phyloP scores from a whole-genome alignment of 2,329 filamentous ascomycete species.

The Aschersonia sp. region DNA sequence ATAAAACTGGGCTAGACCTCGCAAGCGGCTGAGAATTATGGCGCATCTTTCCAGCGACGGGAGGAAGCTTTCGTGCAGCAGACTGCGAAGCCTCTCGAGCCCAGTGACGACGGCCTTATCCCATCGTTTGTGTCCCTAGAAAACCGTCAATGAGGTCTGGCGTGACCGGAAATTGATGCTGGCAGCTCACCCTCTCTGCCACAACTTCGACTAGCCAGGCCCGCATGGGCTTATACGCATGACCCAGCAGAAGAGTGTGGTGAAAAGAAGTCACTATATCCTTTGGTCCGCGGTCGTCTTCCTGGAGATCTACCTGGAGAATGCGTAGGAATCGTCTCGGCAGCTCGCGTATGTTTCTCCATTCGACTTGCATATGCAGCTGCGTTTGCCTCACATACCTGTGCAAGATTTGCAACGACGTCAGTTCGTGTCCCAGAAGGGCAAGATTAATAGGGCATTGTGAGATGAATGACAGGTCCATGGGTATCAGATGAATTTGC shows the following conservation, averaged over 20 bases:
- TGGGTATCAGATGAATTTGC: slow-evolving; percentile 45
- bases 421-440: slow-evolving; percentile 72
- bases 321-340: slow-evolving; percentile 64
- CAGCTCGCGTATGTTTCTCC: slow-evolving; percentile 68
- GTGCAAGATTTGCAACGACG: slow-evolving; percentile 72
- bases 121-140: slow-evolving; percentile 82
- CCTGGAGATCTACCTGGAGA: slow-evolving; percentile 59
- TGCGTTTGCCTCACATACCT: slow-evolving; percentile 74
- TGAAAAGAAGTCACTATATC: slow-evolving; percentile 64
- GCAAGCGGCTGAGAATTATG: slow-evolving; percentile 68
- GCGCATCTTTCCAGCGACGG: slow-evolving; percentile 74
- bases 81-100: slow-evolving; percentile 59
- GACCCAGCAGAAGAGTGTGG: slow-evolving; percentile 71
- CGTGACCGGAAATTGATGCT: background rate
- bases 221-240: slow-evolving; percentile 58
- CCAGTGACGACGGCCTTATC: slow-evolving; percentile 72
- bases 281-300: slow-evolving; percentile 37
- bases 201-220: slow-evolving; percentile 85
- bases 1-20: slow-evolving; percentile 71
- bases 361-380: slow-evolving; percentile 65
- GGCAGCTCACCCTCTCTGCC: slow-evolving; percentile 50
- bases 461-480: slow-evolving; percentile 73
- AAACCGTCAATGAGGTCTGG: background rate
- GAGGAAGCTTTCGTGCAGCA: slow-evolving; percentile 77
- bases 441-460: slow-evolving; percentile 69